A percentile compares a stretch with the other conserved stretches of the same genome.
phyloP scores from a whole-genome alignment of 192 early-diverging fungal genomes.

The Chytriomyces sp. region DNA sequence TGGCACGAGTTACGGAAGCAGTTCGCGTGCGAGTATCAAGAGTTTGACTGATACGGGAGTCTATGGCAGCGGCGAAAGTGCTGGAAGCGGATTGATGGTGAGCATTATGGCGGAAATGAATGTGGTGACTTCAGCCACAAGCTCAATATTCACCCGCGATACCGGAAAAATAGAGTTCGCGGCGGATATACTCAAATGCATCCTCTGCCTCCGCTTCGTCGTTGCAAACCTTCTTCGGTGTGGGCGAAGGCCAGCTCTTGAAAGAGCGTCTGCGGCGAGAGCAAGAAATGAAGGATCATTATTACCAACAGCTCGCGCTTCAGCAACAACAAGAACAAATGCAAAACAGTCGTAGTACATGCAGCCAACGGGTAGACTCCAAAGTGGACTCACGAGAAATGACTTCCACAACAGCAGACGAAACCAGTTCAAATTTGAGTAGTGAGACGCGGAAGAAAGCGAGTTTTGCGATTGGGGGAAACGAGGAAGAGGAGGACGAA shows the following conservation, averaged over 20 bases:
- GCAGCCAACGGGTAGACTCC: constrained; percentile 3
- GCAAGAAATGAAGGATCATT: constrained; percentile 8
- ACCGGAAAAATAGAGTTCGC: constrained; percentile 1
- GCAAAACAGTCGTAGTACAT: not conserved
- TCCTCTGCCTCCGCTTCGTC: not conserved
- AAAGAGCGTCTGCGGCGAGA: constrained; percentile 12
- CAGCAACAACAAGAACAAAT: not conserved
- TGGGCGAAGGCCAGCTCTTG: constrained; percentile 24
- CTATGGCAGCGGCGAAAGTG: not conserved
- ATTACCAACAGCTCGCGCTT: constrained; percentile 1
- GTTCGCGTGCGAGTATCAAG: not conserved
- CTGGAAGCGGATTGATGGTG: not conserved
- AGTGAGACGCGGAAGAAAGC: constrained; percentile 7
- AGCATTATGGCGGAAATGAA: too few species aligned
- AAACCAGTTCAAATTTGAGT: not conserved
- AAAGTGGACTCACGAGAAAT: not conserved
- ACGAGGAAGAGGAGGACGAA: constrained; percentile 8
- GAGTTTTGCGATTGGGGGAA: constrained; percentile 24
- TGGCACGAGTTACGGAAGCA: not conserved
- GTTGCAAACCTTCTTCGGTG: constrained; percentile 28
- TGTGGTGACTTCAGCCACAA: too few species aligned
- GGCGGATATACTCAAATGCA: constrained; percentile 17
- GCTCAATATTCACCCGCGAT: not conserved
- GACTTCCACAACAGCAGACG: not conserved
- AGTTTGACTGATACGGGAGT: not conserved